Evolutionary conservation across 2,329 filamentous ascomycete species (phyloP).

Genomic region (Aspergillus sp.): DNA sequence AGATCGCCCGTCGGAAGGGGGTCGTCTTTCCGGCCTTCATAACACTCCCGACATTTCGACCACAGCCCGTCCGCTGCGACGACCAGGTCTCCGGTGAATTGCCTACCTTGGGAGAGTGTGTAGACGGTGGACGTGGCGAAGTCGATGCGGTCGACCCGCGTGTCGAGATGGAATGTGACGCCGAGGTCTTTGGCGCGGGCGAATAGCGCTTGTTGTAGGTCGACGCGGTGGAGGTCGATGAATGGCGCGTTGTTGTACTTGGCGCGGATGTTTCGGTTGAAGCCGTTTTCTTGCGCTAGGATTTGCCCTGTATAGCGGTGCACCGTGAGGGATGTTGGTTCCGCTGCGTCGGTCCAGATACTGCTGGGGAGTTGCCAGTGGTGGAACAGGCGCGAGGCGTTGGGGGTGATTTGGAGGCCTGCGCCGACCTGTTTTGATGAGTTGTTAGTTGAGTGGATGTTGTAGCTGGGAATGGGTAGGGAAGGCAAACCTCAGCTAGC

Average conservation of each 20-base stretch:
- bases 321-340: constrained; percentile 33
- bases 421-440: constrained; percentile 49
- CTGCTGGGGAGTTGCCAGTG: constrained; percentile 28
- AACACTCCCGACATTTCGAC: constrained; percentile 56
- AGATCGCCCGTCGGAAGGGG: constrained; percentile 63
- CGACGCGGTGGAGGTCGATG: constrained; percentile 61
- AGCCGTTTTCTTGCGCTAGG: constrained; percentile 51
- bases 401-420: constrained; percentile 58
- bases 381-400: constrained; percentile 31
- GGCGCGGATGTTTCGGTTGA: constrained; percentile 52
- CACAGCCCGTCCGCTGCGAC: constrained; percentile 65
- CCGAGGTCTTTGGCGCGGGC: constrained; percentile 55
- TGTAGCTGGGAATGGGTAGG: neutral
- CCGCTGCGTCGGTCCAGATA: constrained; percentile 30
- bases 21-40: constrained; percentile 47
- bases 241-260: constrained; percentile 59
- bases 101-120: constrained; percentile 41
- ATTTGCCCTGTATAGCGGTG: constrained; percentile 34
- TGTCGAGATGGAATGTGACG: constrained; percentile 51
- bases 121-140: constrained; percentile 29
- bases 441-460: neutral
- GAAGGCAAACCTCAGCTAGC: constrained; percentile 33
- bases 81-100: constrained; percentile 54
- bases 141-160: constrained; percentile 48
- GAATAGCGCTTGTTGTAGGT: constrained; percentile 57